Conservation (phyloP, 257 asterid genomes). For the Echites panduratus region DNA sequence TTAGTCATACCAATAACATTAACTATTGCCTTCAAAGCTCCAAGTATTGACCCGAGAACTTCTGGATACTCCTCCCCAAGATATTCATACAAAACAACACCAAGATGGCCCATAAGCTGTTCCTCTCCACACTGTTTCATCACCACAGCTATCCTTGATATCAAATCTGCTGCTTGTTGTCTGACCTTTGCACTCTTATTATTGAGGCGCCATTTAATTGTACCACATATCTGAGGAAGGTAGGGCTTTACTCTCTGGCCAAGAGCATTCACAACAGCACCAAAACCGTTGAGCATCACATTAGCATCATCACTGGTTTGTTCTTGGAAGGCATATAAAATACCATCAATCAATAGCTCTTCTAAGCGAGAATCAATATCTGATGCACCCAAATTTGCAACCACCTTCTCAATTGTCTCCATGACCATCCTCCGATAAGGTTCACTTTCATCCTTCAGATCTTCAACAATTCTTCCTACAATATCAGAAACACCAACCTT, state of each 20-base stretch:
- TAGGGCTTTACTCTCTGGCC: slow-evolving; percentile 82
- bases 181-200: slow-evolving; percentile 91
- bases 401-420: slow-evolving; percentile 96
- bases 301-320: slow-evolving; percentile 94
- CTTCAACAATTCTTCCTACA: slow-evolving; percentile 83
- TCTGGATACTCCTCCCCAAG: slow-evolving; percentile 91
- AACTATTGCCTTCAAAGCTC: slow-evolving; percentile 89
- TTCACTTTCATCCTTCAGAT: slow-evolving; percentile 85
- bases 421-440: slow-evolving; percentile 92
- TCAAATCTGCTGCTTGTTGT: slow-evolving; percentile 87
- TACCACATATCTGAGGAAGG: slow-evolving; percentile 93
- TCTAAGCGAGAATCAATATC: slow-evolving; percentile 83
- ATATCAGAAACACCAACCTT: slow-evolving; percentile 89
- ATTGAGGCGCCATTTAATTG: slow-evolving; percentile 85
- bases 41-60: slow-evolving; percentile 82
- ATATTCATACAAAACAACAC: slow-evolving; percentile 74
- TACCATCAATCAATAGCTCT: slow-evolving; percentile 81
- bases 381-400: slow-evolving; percentile 77
- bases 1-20: slow-evolving; percentile 92
- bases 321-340: slow-evolving; percentile 85
- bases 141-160: slow-evolving; percentile 83
- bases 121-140: slow-evolving; percentile 91
- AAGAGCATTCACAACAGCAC: slow-evolving; percentile 88
- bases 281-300: slow-evolving; percentile 91
- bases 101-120: slow-evolving; percentile 89